Evolutionary conservation across 441 rosid genomes (phyloP).

Genomic region (Bocquillonia castaneifolia): DNA sequence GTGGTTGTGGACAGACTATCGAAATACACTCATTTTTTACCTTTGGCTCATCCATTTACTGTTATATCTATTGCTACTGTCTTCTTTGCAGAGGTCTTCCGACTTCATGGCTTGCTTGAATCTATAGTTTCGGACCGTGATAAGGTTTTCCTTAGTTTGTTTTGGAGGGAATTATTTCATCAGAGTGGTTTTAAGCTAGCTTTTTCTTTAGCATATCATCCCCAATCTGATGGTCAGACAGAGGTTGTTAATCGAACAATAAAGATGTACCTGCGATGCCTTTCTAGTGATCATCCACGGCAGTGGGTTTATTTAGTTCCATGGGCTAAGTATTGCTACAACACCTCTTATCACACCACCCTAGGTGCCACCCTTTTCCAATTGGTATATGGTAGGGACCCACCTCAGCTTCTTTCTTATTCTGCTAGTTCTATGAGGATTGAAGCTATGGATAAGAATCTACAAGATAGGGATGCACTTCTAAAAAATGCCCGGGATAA

Average conservation of each 20-base stretch:
- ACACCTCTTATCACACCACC: not conserved
- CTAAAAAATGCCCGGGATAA: too few relatives aligned
- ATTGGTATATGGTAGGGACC: not conserved
- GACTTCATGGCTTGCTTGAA: not conserved
- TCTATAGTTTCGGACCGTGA: not conserved
- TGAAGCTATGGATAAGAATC: too few relatives aligned
- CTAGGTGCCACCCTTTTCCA: not conserved
- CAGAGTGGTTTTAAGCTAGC: too few relatives aligned
- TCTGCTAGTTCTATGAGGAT: too few relatives aligned
- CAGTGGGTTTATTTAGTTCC: not conserved
- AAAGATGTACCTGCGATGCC: not conserved
- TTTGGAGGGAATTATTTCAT: not conserved
- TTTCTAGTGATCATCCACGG: not conserved
- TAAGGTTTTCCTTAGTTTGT: not conserved
- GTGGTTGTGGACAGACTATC: not conserved
- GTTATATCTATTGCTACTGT: not conserved
- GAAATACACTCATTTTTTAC: not conserved
- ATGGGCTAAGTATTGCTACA: not conserved
- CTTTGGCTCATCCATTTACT: not conserved
- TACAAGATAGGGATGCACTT: too few relatives aligned
- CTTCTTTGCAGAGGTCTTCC: not conserved
- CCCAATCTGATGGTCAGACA: too few relatives aligned
- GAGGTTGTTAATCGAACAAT: too few relatives aligned
- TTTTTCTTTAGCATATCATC: too few relatives aligned
- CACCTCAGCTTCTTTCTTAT: not conserved